phyloP scores from a whole-genome alignment of 2,329 filamentous ascomycete genomes.

The Colletotrichum endophyticum region DNA sequence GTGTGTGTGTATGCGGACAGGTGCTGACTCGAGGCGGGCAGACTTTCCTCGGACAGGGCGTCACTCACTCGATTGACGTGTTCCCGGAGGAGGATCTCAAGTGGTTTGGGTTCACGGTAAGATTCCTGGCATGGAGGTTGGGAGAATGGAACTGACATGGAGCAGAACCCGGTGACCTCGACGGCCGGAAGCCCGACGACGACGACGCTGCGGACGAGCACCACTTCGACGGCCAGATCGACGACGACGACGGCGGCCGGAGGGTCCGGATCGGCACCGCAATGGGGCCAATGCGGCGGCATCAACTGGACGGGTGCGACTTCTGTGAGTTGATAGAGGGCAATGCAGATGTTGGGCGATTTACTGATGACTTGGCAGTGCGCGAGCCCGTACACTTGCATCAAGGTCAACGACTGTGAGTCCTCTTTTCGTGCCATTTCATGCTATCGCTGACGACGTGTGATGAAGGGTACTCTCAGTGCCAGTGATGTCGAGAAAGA shows the following conservation, averaged over 20 bases:
- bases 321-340: not conserved
- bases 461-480: conserved; percentile 10
- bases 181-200: not conserved
- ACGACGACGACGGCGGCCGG: conserved; percentile 1
- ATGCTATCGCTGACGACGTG: not conserved
- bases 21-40: not conserved
- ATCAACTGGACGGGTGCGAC: conserved; percentile 6
- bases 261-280: conserved; percentile 2
- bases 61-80: conserved; percentile 18
- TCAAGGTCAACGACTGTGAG: conserved; percentile 13
- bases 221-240: not conserved
- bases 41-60: conserved; percentile 15
- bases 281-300: conserved; percentile 18
- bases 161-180: conserved; percentile 10
- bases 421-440: not conserved
- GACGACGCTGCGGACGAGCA: conserved; percentile 2
- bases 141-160: not conserved
- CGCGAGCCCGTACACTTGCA: conserved; percentile 1
- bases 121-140: not conserved
- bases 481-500: not conserved
- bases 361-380: not conserved
- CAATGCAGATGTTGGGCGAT: not conserved
- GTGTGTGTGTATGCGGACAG: not conserved
- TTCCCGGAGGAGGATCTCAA: conserved; percentile 20
- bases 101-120: conserved; percentile 19